Evolutionary conservation across 192 early-diverging fungal species (phyloP).

Genomic region (Dissophora ornata): DNA sequence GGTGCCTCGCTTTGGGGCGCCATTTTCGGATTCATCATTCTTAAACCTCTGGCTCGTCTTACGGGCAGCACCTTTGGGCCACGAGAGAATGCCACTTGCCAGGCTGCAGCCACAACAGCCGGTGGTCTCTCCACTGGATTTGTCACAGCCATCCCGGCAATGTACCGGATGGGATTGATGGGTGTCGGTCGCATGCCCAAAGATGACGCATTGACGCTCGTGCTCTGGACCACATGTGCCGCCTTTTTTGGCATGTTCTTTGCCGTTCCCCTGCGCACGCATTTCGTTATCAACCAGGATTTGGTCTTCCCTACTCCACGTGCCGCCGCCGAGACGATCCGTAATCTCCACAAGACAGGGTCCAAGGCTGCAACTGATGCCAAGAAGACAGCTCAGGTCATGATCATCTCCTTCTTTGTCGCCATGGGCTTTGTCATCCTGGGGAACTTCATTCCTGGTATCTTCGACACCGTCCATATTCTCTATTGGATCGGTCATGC

Average conservation of each 20-base stretch:
- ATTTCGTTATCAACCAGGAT: constrained; percentile 75
- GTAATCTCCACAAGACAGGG: constrained; percentile 61
- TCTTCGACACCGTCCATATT: constrained; percentile 58
- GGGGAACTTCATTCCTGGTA: constrained; percentile 58
- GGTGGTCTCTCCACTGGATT: constrained; percentile 73
- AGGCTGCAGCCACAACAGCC: constrained; percentile 76
- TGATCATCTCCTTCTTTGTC: constrained; percentile 60
- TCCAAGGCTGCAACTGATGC: constrained; percentile 62
- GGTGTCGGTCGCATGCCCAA: constrained; percentile 47
- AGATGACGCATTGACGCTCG: constrained; percentile 61
- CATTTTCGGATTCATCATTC: constrained; percentile 70
- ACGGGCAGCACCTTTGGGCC: constrained; percentile 70
- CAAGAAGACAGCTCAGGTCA: constrained; percentile 59
- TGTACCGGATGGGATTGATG: constrained; percentile 73
- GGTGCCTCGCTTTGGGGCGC: constrained; percentile 65
- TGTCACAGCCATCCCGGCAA: constrained; percentile 75
- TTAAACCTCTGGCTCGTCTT: constrained; percentile 62
- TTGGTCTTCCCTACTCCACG: constrained; percentile 77
- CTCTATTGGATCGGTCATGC: constrained; percentile 63
- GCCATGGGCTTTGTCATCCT: constrained; percentile 61
- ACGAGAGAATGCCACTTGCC: constrained; percentile 73
- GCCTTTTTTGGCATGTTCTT: constrained; percentile 81
- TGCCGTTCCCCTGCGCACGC: constrained; percentile 71
- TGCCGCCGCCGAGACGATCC: constrained; percentile 74
- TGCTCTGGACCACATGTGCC: constrained; percentile 66